Evolutionary conservation across 129 eudicot genomes (phyloP).

Genomic region (Kitagawia praeruptora): DNA sequence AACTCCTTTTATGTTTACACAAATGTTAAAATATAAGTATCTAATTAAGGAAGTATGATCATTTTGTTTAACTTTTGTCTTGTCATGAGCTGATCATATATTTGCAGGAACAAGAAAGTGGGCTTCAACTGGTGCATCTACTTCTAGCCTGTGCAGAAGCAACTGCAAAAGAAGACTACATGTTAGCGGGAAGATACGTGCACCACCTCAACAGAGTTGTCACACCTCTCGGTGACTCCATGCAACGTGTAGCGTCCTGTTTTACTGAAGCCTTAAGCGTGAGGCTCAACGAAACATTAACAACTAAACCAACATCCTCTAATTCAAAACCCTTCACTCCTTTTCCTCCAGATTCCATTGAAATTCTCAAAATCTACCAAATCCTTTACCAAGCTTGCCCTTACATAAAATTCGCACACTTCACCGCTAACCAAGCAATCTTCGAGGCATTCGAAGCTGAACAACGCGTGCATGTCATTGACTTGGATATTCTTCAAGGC

Average conservation of each 20-base stretch:
- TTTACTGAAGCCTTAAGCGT: conserved; percentile 69
- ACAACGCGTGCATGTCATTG: conserved; percentile 14
- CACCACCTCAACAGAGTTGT: conserved; percentile 71
- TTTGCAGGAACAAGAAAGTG: conserved; percentile 72
- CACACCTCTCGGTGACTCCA: conserved; percentile 67
- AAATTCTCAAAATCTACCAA: conserved; percentile 12
- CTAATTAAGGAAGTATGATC: no score
- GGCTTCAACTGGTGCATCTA: conserved; percentile 76
- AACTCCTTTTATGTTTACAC: not conserved
- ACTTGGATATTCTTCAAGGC: conserved; percentile 10
- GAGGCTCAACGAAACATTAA: conserved; percentile 51
- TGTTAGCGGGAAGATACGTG: conserved; percentile 65
- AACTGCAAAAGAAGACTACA: conserved; percentile 75
- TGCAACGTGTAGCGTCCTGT: conserved; percentile 83
- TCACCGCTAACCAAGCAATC: conserved; percentile 13
- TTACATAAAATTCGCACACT: conserved; percentile 11
- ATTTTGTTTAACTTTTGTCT: not conserved
- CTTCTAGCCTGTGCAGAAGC: conserved; percentile 90
- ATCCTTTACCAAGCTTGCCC: conserved; percentile 16
- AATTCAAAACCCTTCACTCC: conserved; percentile 14
- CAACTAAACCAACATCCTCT: conserved; percentile 42
- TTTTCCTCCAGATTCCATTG: conserved; percentile 8
- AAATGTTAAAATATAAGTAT: no score
- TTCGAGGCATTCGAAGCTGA: conserved; percentile 12
- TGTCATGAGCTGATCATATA: not conserved